Conservation (phyloP, 2,329 filamentous ascomycete genomes). For the Teratosphaeria epicoccoides region DNA sequence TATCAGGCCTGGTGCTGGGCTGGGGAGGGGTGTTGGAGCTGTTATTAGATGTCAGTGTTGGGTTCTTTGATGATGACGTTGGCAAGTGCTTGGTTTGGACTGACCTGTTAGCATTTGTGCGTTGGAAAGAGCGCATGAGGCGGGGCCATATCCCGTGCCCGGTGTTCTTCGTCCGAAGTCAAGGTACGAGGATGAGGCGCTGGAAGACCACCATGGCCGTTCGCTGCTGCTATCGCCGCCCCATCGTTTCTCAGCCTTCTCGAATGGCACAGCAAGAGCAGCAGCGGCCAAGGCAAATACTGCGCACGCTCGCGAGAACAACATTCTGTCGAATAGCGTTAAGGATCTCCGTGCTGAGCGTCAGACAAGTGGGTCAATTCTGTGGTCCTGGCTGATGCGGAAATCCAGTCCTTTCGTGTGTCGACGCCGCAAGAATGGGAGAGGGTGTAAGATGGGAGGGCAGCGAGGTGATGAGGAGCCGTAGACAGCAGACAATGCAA, state of each 20-base stretch:
- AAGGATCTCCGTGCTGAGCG: not conserved
- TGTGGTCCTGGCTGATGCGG: not conserved
- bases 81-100: not conserved
- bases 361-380: not conserved
- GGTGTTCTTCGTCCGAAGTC: slow-evolving; percentile 12
- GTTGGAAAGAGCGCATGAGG: slow-evolving; percentile 13
- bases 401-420: not conserved
- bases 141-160: slow-evolving; percentile 5
- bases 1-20: slow-evolving; percentile 48
- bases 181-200: slow-evolving; percentile 7
- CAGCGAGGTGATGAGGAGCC: slow-evolving; percentile 1
- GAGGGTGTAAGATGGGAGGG: not conserved
- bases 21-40: slow-evolving; percentile 43
- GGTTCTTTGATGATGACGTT: not conserved
- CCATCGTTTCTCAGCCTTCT: slow-evolving; percentile 14
- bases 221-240: not conserved
- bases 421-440: not conserved
- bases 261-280: slow-evolving; percentile 13
- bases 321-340: slow-evolving; percentile 12
- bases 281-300: slow-evolving; percentile 11
- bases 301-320: slow-evolving; percentile 14
- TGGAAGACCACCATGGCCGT: slow-evolving; percentile 6
- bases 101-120: slow-evolving; percentile 14
- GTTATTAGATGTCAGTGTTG: not conserved
- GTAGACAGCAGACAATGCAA: not conserved